These are phyloP conservation scores for Colletotrichum orchidophilum DNA, from an alignment of 2,329 filamentous ascomycete genomes.

Conservation along the genomic window DNA sequence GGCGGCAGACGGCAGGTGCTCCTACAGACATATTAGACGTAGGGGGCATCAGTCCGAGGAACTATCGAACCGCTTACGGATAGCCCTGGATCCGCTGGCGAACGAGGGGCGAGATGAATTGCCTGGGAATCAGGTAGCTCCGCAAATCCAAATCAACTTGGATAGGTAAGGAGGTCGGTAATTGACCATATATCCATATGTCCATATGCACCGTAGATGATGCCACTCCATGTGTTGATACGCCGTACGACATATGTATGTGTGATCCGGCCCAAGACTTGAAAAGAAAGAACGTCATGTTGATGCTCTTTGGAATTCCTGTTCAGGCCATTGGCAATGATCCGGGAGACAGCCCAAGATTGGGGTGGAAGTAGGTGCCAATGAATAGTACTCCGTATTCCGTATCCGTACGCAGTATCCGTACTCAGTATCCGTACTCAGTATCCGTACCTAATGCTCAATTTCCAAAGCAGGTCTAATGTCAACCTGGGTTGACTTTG, in stretches of 20 bases:
- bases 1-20: not conserved
- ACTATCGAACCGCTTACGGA: not conserved
- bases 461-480: not conserved
- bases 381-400: no score
- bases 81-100: not conserved
- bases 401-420: no score
- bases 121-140: not conserved
- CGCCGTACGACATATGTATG: not conserved
- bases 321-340: not conserved
- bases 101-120: not conserved
- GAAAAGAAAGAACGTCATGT: not conserved
- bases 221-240: not conserved
- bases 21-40: not conserved
- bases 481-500: not conserved
- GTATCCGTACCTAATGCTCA: not conserved
- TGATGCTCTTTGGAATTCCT: not conserved
- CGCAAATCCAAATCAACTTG: no score
- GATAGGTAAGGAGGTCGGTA: not conserved
- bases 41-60: slow-evolving; percentile 2
- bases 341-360: not conserved
- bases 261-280: not conserved
- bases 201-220: not conserved
- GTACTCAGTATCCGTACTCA: not conserved
- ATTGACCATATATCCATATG: not conserved
- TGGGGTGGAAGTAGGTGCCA: not conserved